phyloP scores from a whole-genome alignment of 83 land plant genomes.

The Thuja plicata region DNA sequence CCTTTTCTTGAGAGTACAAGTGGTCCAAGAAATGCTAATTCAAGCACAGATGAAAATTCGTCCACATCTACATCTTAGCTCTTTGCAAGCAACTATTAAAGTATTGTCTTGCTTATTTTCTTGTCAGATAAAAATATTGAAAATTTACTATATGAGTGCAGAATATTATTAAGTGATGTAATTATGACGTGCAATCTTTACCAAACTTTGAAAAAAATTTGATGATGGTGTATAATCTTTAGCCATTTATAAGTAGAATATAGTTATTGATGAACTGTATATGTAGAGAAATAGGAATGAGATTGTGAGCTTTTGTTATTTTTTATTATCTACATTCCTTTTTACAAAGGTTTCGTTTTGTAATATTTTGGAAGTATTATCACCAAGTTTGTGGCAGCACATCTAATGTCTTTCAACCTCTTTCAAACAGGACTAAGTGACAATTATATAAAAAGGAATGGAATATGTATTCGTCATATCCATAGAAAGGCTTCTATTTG shows the following conservation, averaged over 20 bases:
- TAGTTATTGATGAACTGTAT: no score
- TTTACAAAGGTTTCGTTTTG: conserved; percentile 35
- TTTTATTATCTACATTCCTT: no score
- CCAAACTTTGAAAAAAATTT: no score
- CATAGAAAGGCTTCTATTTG: not conserved
- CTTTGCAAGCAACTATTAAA: not conserved
- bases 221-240: no score
- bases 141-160: no score
- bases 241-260: not conserved
- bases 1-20: not conserved
- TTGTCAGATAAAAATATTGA: no score
- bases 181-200: not conserved
- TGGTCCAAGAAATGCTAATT: not conserved
- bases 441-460: not conserved
- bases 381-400: no score
- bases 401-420: no score
- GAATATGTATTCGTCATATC: not conserved
- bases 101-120: not conserved
- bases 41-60: not conserved
- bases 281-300: no score
- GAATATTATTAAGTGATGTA: not conserved
- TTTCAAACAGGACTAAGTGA: no score
- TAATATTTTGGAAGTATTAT: no score
- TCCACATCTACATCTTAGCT: not conserved
- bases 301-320: not conserved